Conservation (phyloP, 1,284 basidiomycete genomes). For the Trichosporon sp. region DNA sequence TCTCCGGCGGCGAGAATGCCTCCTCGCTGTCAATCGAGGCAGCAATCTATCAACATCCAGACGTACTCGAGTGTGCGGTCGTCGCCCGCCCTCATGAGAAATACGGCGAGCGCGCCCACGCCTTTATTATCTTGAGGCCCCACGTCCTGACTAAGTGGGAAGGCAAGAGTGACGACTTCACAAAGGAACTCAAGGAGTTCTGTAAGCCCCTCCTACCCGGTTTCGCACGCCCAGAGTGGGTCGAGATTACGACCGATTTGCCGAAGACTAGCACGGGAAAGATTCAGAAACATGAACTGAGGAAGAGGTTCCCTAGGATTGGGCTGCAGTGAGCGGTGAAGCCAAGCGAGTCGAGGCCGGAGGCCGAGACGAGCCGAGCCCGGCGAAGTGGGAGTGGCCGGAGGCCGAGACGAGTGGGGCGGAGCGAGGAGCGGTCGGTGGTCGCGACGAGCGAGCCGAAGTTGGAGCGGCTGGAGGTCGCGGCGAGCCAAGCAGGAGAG, state of each 20-base stretch:
- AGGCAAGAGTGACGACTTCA: slow-evolving; percentile 7
- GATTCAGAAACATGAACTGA: slow-evolving; percentile 69
- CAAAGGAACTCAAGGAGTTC: slow-evolving; percentile 13
- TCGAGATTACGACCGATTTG: slow-evolving; percentile 50
- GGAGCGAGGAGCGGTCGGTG: too few species aligned
- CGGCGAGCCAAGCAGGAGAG: too few species aligned
- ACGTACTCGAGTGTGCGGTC: slow-evolving; percentile 66
- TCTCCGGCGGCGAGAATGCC: slow-evolving; percentile 81
- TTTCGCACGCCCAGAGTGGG: slow-evolving; percentile 21
- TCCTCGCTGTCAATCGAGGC: slow-evolving; percentile 84
- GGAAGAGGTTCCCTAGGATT: slow-evolving; percentile 34
- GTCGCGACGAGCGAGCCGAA: too few species aligned
- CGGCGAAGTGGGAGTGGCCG: too few species aligned
- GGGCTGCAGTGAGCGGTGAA: background rate
- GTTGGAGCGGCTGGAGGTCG: too few species aligned
- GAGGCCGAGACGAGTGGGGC: too few species aligned
- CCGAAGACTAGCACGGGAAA: slow-evolving; percentile 86
- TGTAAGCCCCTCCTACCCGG: slow-evolving; percentile 16
- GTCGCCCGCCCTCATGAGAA: slow-evolving; percentile 65
- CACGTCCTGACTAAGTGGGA: slow-evolving; percentile 3
- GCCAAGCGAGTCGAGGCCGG: background rate
- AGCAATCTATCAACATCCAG: slow-evolving; percentile 58
- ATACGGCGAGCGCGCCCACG: slow-evolving; percentile 72
- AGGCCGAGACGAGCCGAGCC: background rate
- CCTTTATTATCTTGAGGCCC: slow-evolving; percentile 60